phyloP scores from a whole-genome alignment of 345 rosid species.

The Populus alba region DNA sequence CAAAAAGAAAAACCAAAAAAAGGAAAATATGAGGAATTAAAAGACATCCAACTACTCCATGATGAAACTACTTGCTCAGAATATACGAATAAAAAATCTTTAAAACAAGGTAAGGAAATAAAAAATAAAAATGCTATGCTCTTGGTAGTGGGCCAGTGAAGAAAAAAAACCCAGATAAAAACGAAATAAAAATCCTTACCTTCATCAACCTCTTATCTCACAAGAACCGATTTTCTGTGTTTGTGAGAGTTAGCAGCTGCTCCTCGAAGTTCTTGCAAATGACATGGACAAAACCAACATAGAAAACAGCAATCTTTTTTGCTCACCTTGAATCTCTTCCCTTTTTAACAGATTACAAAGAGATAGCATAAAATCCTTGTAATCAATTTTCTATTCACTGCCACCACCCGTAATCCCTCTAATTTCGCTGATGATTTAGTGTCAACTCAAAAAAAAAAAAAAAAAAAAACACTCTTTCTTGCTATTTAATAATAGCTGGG shows the following conservation, averaged over 20 bases:
- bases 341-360: background rate
- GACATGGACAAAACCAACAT: background rate
- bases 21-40: background rate
- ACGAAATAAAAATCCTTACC: background rate
- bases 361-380: background rate
- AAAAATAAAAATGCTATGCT: background rate
- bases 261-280: background rate
- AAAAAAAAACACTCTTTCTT: background rate
- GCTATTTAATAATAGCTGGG: background rate
- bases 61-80: background rate
- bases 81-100: background rate
- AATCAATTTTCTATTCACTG: slow-evolving; percentile 2
- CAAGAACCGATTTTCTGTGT: background rate
- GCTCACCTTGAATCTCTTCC: slow-evolving; percentile 9
- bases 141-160: background rate
- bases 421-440: background rate
- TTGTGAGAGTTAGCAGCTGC: background rate
- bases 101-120: background rate
- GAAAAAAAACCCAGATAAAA: background rate
- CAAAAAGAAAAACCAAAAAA: slow-evolving; percentile 1
- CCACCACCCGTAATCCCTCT: slow-evolving; percentile 1
- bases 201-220: background rate
- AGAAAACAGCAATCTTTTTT: background rate
- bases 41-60: background rate
- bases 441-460: background rate